Evolutionary conservation across 1,284 basidiomycete genomes (phyloP), one percentile per base, ranked within the genome.

Genomic region (Naganishia liquefaciens): DNA sequence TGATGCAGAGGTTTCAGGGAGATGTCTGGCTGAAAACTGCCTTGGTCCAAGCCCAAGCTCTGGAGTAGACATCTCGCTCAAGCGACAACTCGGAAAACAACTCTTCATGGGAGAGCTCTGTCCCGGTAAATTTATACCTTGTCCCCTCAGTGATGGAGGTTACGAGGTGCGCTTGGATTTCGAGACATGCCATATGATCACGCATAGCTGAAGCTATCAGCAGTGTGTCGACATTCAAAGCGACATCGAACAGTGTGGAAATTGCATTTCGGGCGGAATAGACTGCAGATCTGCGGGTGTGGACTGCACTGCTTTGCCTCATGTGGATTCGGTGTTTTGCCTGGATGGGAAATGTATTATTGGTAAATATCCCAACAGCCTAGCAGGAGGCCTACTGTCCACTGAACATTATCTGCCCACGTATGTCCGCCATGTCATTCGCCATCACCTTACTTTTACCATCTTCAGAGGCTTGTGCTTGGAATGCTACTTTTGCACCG

Each of bases 231-330:
- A 46, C 43, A 23, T 46, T 19, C 43, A 37, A 37, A 37, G 33
- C 33, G 33, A 37, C 33, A 37, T 37, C 13, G 33, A 37, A 13
- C 33, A 37, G 13, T 10, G 33, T 37, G 33, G 13, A n/a, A n/a
- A n/a, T n/a, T n/a, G 33, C 33, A 37, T 37, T 37, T 37, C 33
- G 13, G 33, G 33, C 33, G 33, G 33, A 37, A 37, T 13, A 13
- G 13, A 13, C 33, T 7, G 13, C 13, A 37, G 33, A 37, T 13
- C 30, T 6, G 33, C 19, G 15, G 51, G 51, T 13, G 33, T 53
- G 21, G 60, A 62, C 23, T 62, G 60, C 23, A 62, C 60, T 10
- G 47, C 50, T 19, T 28, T 62, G 13, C 50, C 50, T 1, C 30
- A 62, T 33, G 60, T 43, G 9, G 47, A 52, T 21, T 39, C 49